Base-by-base conservation (phyloP, 2,329 filamentous ascomycete genomes). In the Cryphonectria naterciae region DNA sequence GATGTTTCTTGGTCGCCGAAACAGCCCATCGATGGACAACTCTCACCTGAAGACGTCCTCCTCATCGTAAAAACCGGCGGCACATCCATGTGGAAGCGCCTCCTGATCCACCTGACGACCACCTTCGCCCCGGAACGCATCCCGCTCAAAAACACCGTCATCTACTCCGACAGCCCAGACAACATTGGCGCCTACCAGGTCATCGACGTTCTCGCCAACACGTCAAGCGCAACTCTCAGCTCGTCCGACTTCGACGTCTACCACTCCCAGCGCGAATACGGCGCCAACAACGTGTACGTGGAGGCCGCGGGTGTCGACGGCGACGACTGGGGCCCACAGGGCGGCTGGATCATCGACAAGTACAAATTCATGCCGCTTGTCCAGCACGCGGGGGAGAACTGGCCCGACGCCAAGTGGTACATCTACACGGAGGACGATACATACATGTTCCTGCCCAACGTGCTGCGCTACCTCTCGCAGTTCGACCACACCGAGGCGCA, bases 31-130 rank as follows among this genome's bases (percentile, higher is more conserved):
- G 62, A 39, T 7, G 68, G 46, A 3, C n/a, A n/a, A 15, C 62
- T 69, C 25, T 43, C 35, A 2, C 52, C 68, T 6, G 68, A 69
- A 28, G 68, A 69, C n/a, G 54, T 69, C 28, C 46, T 69, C 68
- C 68, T 74, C 32, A 73, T 77, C 69, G 74, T 77, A 70, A 77
- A 77, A 52, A 76, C 76, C 25, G 76, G 76, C 7, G 75, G 75
- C 58, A 75, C 76, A 5, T 69, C 76, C 35, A 66, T 77, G 61
- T 77, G 75, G 74, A 76, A 76, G 60, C 75, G 75, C 15, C 73
- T 77, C 8, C 76, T 76, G 43, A 76, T 77, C 43, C 76, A 77
- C 60, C 68, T 77, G 4, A 62, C 74, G n/a, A 77, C 76, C 19
- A 76, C 70, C 13, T 72, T 77, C 60, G 74, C 75, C 15, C 72